Evolutionary conservation across 2,329 filamentous ascomycete genomes (phyloP).

Genomic region (Cercospora sojina): DNA sequence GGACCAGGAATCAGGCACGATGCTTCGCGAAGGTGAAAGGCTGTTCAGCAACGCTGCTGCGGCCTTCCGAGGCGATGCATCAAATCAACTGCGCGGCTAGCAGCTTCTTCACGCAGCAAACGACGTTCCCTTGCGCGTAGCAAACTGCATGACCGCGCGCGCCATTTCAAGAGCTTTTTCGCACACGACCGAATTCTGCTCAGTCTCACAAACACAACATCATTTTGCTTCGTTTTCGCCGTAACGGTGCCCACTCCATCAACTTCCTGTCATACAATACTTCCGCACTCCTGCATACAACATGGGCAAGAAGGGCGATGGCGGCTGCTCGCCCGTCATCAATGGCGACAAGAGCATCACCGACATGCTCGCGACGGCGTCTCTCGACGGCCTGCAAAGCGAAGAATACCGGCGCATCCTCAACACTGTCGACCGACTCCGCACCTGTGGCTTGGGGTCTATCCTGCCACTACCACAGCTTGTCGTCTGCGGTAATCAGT

Average conservation of each 20-base stretch:
- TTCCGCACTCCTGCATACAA: not conserved
- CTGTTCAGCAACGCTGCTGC: not conserved
- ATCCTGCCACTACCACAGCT: slow-evolving; percentile 37
- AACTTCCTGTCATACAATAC: not conserved
- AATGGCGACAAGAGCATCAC: not conserved
- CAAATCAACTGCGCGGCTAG: not conserved
- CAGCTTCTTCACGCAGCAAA: not conserved
- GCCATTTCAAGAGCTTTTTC: not conserved
- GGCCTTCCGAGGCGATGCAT: not conserved
- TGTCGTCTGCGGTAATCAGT: slow-evolving; percentile 61
- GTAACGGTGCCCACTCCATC: not conserved
- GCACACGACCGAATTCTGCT: not conserved
- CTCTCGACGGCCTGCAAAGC: slow-evolving; percentile 10
- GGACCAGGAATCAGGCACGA: not conserved
- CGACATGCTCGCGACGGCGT: slow-evolving; percentile 5
- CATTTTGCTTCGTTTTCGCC: not conserved
- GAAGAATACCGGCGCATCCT: slow-evolving; percentile 40
- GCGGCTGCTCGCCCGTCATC: not conserved
- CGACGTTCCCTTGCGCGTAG: not conserved
- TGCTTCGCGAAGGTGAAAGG: not conserved
- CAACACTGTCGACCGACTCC: slow-evolving; percentile 55
- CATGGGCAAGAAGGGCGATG: not conserved
- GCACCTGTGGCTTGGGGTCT: slow-evolving; percentile 46
- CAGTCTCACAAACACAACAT: not conserved
- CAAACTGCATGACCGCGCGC: not conserved